phyloP scores from a whole-genome alignment of 2,329 filamentous ascomycete genomes.

The Paraconiothyrium sp. region DNA sequence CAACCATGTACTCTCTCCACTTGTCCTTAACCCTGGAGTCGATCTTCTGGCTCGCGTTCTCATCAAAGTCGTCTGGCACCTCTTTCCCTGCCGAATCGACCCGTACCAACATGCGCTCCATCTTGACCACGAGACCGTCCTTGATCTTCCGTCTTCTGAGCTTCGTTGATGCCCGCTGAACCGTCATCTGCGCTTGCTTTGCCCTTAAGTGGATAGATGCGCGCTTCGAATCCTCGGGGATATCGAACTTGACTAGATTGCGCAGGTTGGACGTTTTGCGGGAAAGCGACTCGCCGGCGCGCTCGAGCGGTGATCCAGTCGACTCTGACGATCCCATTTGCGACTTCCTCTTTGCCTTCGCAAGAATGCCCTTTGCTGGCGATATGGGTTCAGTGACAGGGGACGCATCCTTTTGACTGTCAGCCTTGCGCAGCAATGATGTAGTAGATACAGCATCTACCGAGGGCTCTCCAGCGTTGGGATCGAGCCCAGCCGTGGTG shows the following conservation, averaged over 20 bases:
- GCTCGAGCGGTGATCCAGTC: constrained; percentile 15
- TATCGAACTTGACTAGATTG: constrained; percentile 54
- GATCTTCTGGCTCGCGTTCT: constrained; percentile 69
- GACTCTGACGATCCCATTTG: constrained; percentile 31
- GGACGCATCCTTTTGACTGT: constrained; percentile 41
- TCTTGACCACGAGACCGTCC: constrained; percentile 72
- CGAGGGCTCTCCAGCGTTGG: constrained; percentile 39
- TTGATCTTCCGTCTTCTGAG: constrained; percentile 54
- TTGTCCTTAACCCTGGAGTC: constrained; percentile 68
- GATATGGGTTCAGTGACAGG: constrained; percentile 29
- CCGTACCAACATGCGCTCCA: constrained; percentile 73
- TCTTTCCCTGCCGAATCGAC: constrained; percentile 64
- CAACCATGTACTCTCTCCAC: constrained; percentile 71
- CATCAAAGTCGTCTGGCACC: constrained; percentile 69
- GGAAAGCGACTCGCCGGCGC: constrained; percentile 24
- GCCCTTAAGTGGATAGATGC: constrained; percentile 51
- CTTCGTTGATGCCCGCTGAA: constrained; percentile 44
- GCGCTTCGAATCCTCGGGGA: constrained; percentile 52
- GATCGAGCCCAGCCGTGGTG: constrained; percentile 32
- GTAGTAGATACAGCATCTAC: constrained; percentile 50
- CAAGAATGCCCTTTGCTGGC: constrained; percentile 40
- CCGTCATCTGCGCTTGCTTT: constrained; percentile 50
- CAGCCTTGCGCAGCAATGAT: constrained; percentile 48
- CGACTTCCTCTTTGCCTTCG: constrained; percentile 39
- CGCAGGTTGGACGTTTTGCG: constrained; percentile 43